Base-by-base conservation (phyloP, 2,329 filamentous ascomycete genomes). In the Chrysoporthe austroafricana region DNA sequence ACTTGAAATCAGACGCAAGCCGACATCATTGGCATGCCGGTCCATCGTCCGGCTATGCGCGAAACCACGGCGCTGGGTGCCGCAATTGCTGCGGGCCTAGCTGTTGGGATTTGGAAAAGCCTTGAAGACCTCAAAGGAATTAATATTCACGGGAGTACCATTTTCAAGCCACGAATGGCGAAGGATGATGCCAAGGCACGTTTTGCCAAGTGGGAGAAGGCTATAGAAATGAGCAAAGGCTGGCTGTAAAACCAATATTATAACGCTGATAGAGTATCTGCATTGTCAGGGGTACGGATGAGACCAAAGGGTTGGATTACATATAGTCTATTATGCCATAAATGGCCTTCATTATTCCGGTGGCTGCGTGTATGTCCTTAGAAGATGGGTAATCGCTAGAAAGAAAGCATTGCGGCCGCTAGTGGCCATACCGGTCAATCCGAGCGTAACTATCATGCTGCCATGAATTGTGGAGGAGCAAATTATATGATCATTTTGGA, bases 11-110 rank as follows among this genome's bases (percentile, higher is more conserved):
- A 59, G 86, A 92, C 91, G 6, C 92, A 96, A 84, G 87, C 92
- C 71, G 90, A 95, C 79, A 86, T 95, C 58, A 92, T 93, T 73
- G 88, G 90, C 64, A 94, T 95, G 72, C 90, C 91, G 56, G 90
- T 95, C 70, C 87, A 91, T 76, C 87, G 92, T 50, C 92, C 92
- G 4, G 85, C 86, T 64, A 95, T 96, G 92, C 88, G 91, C 70
- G 92, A 96, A 79, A 94, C 92, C 2, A 96, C 92, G 3, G 90
- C 92, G 0, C 84, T 95, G 3, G 92, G 92, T 43, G 91, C 92
- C 42, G 92, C 92, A 56, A 94, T 95, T 70, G 92, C 92, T 7
- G 92, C 92, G 32, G 92, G 90, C n/a, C 88, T 94, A 72, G 92
- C 91, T 3, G 86, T 90, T 6, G 88, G 85, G 60, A 84, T 94